These are phyloP conservation scores for Leptographium procerum DNA, from an alignment of 2,329 filamentous ascomycete species.

Conservation along the genomic window DNA sequence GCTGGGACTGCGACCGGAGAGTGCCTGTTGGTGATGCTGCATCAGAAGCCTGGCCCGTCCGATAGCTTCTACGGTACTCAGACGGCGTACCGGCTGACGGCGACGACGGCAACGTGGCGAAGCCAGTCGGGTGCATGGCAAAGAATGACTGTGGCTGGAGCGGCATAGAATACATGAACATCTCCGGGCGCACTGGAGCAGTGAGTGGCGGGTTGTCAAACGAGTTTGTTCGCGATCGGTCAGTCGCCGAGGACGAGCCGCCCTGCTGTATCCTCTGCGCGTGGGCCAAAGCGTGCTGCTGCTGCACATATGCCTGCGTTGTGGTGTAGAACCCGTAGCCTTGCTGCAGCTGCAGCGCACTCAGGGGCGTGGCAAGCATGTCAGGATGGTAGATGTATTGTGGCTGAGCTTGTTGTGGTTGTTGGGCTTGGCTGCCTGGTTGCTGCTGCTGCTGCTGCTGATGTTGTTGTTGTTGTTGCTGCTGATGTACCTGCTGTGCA, in stretches of 20 bases:
- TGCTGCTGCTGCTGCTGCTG: conserved; percentile 27
- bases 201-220: conserved; percentile 50
- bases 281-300: conserved; percentile 29
- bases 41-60: conserved; percentile 39
- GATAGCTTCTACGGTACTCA: conserved; percentile 47
- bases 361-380: conserved; percentile 15
- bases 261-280: conserved; percentile 30
- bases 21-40: conserved; percentile 37
- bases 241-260: conserved; percentile 23
- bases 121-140: conserved; percentile 21
- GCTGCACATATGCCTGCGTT: conserved; percentile 30
- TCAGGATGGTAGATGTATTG: conserved; percentile 20
- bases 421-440: conserved; percentile 29
- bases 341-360: conserved; percentile 29
- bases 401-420: conserved; percentile 26
- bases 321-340: conserved; percentile 37
- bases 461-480: conserved; percentile 23
- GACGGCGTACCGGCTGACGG: conserved; percentile 34
- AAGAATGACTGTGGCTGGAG: conserved; percentile 32
- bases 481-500: conserved; percentile 25
- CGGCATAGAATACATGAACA: conserved; percentile 39
- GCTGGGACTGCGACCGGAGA: conserved; percentile 57
- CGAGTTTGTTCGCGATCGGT: conserved; percentile 50
- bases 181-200: conserved; percentile 45
- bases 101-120: conserved; percentile 45